These are phyloP conservation scores for Parafenestella ontariensis DNA, from an alignment of 2,329 filamentous ascomycete species.

Conservation along the genomic window DNA sequence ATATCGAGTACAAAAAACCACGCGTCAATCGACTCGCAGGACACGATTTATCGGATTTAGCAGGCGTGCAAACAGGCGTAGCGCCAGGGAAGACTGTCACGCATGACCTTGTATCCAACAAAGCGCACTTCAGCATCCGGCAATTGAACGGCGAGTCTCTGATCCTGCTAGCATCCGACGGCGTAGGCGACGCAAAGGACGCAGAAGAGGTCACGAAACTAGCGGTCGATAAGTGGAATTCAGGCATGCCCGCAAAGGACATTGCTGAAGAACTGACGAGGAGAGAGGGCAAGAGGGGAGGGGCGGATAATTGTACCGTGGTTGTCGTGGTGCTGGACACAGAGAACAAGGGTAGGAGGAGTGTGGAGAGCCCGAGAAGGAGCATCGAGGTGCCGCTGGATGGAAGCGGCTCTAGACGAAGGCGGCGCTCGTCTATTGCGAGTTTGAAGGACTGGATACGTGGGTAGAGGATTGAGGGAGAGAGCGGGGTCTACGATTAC, in stretches of 20 bases:
- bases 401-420: constrained; percentile 4
- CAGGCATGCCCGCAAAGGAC: constrained; percentile 19
- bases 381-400: constrained; percentile 14
- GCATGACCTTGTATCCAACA: constrained; percentile 30
- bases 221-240: constrained; percentile 21
- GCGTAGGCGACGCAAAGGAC: constrained; percentile 26
- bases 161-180: constrained; percentile 30
- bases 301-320: constrained; percentile 33
- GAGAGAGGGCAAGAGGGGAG: constrained; percentile 17
- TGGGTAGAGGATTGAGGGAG: constrained; percentile 1
- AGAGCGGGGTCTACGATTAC: no score
- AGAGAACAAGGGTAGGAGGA: constrained; percentile 14
- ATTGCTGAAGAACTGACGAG: constrained; percentile 26
- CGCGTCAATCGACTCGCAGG: constrained; percentile 33
- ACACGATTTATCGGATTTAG: constrained; percentile 32
- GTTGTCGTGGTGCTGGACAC: constrained; percentile 26
- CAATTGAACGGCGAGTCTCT: constrained; percentile 24
- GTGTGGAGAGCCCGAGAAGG: constrained; percentile 12
- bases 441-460: constrained; percentile 22
- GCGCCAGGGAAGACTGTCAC: constrained; percentile 28
- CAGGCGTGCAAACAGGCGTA: constrained; percentile 32
- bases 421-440: constrained; percentile 16
- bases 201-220: constrained; percentile 25
- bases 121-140: constrained; percentile 28
- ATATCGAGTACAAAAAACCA: constrained; percentile 31